Conservation (phyloP, 495 filamentous ascomycete species). For the Staphylotrichum tortipilum region DNA sequence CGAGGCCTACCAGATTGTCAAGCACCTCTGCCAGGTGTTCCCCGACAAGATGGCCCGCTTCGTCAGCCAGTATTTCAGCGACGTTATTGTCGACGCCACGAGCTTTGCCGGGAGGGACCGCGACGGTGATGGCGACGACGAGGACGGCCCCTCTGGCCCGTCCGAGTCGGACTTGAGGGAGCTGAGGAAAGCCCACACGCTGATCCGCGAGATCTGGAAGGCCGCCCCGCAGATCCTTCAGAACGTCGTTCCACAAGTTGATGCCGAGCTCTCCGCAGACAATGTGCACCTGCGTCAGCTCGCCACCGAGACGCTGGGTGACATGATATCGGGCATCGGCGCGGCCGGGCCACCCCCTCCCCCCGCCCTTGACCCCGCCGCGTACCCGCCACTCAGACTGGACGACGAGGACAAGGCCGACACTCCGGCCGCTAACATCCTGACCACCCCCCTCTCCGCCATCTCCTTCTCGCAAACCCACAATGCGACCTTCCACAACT, state of each 20-base stretch:
- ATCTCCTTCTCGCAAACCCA: conserved; percentile 79
- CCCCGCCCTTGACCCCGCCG: conserved; percentile 63
- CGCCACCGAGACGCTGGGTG: conserved; percentile 87
- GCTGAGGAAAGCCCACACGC: conserved; percentile 75
- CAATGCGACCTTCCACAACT: conserved; percentile 65
- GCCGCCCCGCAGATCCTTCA: conserved; percentile 80
- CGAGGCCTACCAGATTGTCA: conserved; percentile 91
- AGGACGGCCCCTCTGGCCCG: conserved; percentile 49
- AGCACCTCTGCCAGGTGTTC: conserved; percentile 81
- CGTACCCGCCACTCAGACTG: conserved; percentile 68
- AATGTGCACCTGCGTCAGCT: conserved; percentile 76
- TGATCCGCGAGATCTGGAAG: conserved; percentile 90
- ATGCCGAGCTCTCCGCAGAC: conserved; percentile 85
- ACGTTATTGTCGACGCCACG: conserved; percentile 85
- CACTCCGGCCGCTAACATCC: conserved; percentile 45
- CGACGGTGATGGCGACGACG: conserved; percentile 59
- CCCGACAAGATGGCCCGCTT: conserved; percentile 89
- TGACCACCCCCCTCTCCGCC: conserved; percentile 70
- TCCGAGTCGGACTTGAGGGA: conserved; percentile 80
- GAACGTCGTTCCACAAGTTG: conserved; percentile 89
- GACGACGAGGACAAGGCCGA: conserved; percentile 44
- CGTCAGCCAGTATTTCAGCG: conserved; percentile 93
- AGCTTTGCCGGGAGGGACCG: conserved; percentile 45
- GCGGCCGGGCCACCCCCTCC: conserved; percentile 73
- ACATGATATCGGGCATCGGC: conserved; percentile 86